phyloP scores from a whole-genome alignment of 202 grass and related monocot species.

The Dendrocalamus latiflorus region DNA sequence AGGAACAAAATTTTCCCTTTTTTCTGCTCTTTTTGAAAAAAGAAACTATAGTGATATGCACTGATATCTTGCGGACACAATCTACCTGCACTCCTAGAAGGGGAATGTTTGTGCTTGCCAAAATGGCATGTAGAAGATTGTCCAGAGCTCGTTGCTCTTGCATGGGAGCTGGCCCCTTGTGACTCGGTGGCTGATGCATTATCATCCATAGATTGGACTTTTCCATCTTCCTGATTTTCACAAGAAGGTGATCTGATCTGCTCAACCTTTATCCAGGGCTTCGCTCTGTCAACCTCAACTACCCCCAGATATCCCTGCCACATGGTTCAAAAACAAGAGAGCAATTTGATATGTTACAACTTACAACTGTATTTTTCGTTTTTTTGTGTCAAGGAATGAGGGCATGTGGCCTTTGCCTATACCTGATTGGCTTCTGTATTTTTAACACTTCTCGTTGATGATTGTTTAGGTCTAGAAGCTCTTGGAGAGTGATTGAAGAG shows the following conservation, averaged over 20 bases:
- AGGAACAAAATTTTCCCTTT: too few relatives aligned
- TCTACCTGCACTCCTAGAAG: constrained; percentile 26
- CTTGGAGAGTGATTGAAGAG: too few relatives aligned
- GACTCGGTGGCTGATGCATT: constrained; percentile 4
- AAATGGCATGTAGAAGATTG: constrained; percentile 7
- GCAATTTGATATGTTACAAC: constrained; percentile 20
- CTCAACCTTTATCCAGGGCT: constrained; percentile 6
- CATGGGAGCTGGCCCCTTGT: background rate
- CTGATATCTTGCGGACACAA: background rate
- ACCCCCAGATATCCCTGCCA: constrained; percentile 27
- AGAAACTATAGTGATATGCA: background rate
- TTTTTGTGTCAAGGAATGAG: too few relatives aligned
- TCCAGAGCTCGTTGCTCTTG: constrained; percentile 16
- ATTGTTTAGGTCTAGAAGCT: too few relatives aligned
- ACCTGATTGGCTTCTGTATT: too few relatives aligned
- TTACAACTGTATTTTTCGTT: background rate
- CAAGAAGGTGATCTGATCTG: background rate
- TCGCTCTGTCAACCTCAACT: constrained; percentile 28
- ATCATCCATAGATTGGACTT: background rate
- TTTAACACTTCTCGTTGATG: too few relatives aligned
- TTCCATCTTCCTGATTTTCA: constrained; percentile 20
- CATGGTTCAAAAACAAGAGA: constrained; percentile 3
- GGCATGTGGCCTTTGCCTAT: too few relatives aligned
- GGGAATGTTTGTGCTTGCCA: constrained; percentile 20
- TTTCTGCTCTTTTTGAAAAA: background rate